Evolutionary conservation across 177 flowering plant genomes (phyloP), one percentile per base, ranked within the genome.

Genomic region (Telopea speciosissima): DNA sequence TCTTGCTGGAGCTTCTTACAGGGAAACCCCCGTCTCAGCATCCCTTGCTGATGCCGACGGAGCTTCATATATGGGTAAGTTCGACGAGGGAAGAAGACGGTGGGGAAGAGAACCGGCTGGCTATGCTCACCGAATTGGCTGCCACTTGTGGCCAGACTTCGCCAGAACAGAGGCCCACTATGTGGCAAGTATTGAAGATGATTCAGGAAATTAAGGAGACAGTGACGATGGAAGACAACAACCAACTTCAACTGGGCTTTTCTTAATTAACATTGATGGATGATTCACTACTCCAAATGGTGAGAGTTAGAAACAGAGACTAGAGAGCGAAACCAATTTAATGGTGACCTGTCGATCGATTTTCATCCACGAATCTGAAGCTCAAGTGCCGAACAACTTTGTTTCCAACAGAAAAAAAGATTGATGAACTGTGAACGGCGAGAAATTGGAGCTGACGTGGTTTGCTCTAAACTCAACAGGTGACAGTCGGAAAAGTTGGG

Each of bases 111-210:
- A 81, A 80, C 23, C 76, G 81, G 77, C 74, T 91, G 65, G 87
- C 33, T 17, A 89, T 91, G 96, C 86, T 93, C 17, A 60, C 84
- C 23, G 91, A 87, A 71, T 86, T 91, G 61, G 96, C 90, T 0
- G 65, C 73, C 19, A 85, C 84, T 23, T 91, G 97, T 78, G 67
- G 83, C 8, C 70, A 63, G 68, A 64, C 74, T 0, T 83, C 84
- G 23, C 88, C 91, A 1, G 96, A 93, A 67, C 91, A 89, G 73
- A 82, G 98, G 78, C 98, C 97, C 8, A 83, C 91, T 0, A 90
- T 88, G 92, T 88, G 93, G 94, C 90, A 89, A 70, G 93, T 93
- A 14, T 72, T 93, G 86, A 91, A 85, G 85, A 89, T 93, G 94
- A 78, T 93, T 63, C 96, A 90, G 70, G 94, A 89, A 79, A 86